A percentile compares a stretch with the other conserved stretches of the same genome.
Evolutionary conservation across 768 basidiomycete species (phyloP).

Genomic region (Tylopilus cervinicoccineus): DNA sequence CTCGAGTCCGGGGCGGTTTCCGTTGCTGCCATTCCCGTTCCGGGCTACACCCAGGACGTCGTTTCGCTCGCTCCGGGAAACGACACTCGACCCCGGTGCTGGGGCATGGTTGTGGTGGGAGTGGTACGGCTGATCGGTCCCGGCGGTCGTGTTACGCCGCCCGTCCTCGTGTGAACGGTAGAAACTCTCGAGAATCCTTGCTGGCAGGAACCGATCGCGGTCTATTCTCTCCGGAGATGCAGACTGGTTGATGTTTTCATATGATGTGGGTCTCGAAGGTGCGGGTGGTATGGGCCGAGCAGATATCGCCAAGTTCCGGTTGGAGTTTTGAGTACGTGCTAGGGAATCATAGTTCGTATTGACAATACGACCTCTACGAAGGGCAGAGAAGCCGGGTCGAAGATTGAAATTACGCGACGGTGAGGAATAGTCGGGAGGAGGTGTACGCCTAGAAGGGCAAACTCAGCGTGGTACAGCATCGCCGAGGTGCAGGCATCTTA

Average conservation of each 20-base stretch:
- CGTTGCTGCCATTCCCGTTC: constrained; percentile 4
- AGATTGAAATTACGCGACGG: constrained; percentile 15
- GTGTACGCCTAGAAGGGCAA: constrained; percentile 16
- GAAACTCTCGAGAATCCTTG: constrained; percentile 20
- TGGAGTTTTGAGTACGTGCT: constrained; percentile 8
- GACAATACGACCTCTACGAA: constrained; percentile 12
- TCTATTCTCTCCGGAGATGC: constrained; percentile 18
- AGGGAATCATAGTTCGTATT: neutral
- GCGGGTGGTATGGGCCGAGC: constrained; percentile 7
- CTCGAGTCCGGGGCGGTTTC: constrained; percentile 9
- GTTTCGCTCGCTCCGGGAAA: constrained; percentile 10
- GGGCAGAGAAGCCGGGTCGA: constrained; percentile 12
- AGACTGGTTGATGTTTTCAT: constrained; percentile 14
- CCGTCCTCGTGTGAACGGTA: constrained; percentile 23
- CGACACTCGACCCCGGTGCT: neutral
- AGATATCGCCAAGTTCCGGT: constrained; percentile 11
- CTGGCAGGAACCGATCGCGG: constrained; percentile 22
- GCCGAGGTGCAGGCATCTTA: constrained; percentile 4
- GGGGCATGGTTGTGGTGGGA: constrained; percentile 3
- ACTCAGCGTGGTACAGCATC: constrained; percentile 1
- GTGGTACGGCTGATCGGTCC: constrained; percentile 11
- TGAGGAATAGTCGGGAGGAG: constrained; percentile 21
- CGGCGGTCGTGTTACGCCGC: constrained; percentile 15
- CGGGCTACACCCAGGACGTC: constrained; percentile 6
- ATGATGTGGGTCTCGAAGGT: constrained; percentile 7